Percentiles rank a stretch among this genome's conserved stretches.
Evolutionary conservation across 1,284 basidiomycete genomes (phyloP).

Genomic region (Bjerkandera adusta): DNA sequence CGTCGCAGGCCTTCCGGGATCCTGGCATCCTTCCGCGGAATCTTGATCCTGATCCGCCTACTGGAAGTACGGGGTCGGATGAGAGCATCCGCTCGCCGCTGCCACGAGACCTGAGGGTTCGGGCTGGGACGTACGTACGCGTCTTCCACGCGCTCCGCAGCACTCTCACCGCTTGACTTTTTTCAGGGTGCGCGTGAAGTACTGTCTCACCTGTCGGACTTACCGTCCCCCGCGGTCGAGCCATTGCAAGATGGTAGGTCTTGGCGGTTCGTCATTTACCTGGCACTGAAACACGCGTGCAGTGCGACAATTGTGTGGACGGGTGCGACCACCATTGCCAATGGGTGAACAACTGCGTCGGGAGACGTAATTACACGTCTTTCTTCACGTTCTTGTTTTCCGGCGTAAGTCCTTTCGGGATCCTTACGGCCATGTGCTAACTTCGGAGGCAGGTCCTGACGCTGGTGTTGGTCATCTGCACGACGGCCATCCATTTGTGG

Average conservation of each 20-base stretch:
- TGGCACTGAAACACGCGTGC: slow-evolving; percentile 6
- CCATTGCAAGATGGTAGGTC: slow-evolving; percentile 85
- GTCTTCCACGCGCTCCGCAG: slow-evolving; percentile 3
- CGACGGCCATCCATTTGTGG: slow-evolving; percentile 79
- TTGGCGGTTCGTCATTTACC: slow-evolving; percentile 3
- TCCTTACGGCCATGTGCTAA: slow-evolving; percentile 9
- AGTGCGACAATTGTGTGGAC: slow-evolving; percentile 96
- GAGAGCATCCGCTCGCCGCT: slow-evolving; percentile 62
- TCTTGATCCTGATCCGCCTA: slow-evolving; percentile 82
- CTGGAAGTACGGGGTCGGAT: slow-evolving; percentile 57
- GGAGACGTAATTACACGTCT: slow-evolving; percentile 86
- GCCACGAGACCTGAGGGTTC: slow-evolving; percentile 79
- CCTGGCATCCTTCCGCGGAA: slow-evolving; percentile 88
- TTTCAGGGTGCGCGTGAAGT: slow-evolving; percentile 80
- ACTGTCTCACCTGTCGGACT: slow-evolving; percentile 86
- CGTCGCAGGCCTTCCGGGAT: slow-evolving; percentile 72
- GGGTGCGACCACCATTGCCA: slow-evolving; percentile 91
- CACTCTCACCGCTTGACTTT: slow-evolving; percentile 7
- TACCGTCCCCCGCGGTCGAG: slow-evolving; percentile 90
- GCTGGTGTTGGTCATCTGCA: slow-evolving; percentile 74
- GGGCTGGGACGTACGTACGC: slow-evolving; percentile 68
- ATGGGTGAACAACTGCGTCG: slow-evolving; percentile 94
- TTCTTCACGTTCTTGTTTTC: slow-evolving; percentile 81
- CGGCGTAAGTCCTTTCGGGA: slow-evolving; percentile 49
- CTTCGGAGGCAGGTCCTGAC: slow-evolving; percentile 52